Conservation (phyloP, 495 filamentous ascomycete genomes). For the Penicillium salamii region DNA sequence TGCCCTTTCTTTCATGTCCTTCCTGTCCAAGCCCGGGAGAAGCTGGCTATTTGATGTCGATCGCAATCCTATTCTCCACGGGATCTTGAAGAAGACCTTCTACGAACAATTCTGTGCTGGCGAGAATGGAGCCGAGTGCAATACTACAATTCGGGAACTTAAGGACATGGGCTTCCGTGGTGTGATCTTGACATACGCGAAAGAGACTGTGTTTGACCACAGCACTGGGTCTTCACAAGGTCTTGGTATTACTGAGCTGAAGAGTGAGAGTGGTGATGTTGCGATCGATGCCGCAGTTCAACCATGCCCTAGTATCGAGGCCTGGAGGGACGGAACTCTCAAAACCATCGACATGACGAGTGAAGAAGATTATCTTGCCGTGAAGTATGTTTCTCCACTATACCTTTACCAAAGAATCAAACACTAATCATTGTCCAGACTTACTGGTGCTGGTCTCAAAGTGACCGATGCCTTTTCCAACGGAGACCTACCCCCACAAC, state of each 20-base stretch:
- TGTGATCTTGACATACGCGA: slow-evolving; percentile 47
- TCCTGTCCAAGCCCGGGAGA: slow-evolving; percentile 42
- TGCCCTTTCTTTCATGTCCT: slow-evolving; percentile 60
- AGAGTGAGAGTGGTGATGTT: slow-evolving; percentile 13
- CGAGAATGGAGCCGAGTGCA: slow-evolving; percentile 34
- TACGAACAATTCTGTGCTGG: slow-evolving; percentile 50
- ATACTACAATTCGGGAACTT: slow-evolving; percentile 30
- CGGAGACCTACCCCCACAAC: slow-evolving; percentile 27
- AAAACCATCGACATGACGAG: slow-evolving; percentile 66
- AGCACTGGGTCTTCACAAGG: slow-evolving; percentile 26
- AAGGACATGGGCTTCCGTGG: slow-evolving; percentile 43
- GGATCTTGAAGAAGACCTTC: slow-evolving; percentile 42
- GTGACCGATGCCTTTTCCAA: slow-evolving; percentile 32
- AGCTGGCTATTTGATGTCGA: slow-evolving; percentile 37
- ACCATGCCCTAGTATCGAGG: slow-evolving; percentile 54
- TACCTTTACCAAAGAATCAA: neutral
- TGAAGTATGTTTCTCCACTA: slow-evolving; percentile 56
- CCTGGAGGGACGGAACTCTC: slow-evolving; percentile 68
- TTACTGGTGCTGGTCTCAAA: slow-evolving; percentile 29
- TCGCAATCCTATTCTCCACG: slow-evolving; percentile 39
- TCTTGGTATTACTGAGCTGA: slow-evolving; percentile 19
- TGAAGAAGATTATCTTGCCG: slow-evolving; percentile 72
- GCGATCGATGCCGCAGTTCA: neutral
- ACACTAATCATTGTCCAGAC: slow-evolving; percentile 14
- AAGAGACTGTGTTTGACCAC: slow-evolving; percentile 43